Conservation (phyloP, 768 basidiomycete genomes). For the Lactarius vividus region DNA sequence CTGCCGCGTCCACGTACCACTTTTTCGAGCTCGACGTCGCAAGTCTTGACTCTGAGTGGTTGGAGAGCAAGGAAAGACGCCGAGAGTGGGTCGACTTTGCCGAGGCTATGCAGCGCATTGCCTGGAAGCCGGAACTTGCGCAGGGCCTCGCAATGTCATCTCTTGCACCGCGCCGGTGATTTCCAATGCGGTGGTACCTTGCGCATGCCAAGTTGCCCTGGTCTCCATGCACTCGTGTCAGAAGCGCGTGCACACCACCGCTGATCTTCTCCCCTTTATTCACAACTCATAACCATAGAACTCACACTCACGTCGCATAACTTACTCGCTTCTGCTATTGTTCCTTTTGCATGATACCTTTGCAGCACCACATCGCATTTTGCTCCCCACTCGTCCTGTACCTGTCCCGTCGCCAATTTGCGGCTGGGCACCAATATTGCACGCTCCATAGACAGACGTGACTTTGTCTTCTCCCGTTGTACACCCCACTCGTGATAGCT, state of each 20-base stretch:
- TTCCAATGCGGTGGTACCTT: constrained; percentile 5
- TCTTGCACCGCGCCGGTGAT: constrained; percentile 55
- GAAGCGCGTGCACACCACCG: constrained; percentile 8
- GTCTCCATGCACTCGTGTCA: constrained; percentile 1
- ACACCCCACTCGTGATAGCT: constrained; percentile 14
- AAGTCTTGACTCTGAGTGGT: constrained; percentile 74
- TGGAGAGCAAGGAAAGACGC: constrained; percentile 73
- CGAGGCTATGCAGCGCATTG: constrained; percentile 68
- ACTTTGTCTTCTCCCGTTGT: constrained; percentile 19
- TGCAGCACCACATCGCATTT: constrained; percentile 20
- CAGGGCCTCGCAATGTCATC: constrained; percentile 73
- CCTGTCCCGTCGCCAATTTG: constrained; percentile 5
- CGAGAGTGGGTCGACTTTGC: constrained; percentile 89
- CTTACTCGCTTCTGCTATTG: constrained; percentile 26
- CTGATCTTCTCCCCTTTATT: background rate
- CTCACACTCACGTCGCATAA: constrained; percentile 23
- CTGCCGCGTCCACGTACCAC: constrained; percentile 79
- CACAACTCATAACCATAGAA: constrained; percentile 20
- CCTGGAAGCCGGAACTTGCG: constrained; percentile 84
- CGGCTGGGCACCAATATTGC: background rate
- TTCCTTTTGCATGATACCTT: constrained; percentile 24
- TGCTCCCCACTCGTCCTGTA: constrained; percentile 9
- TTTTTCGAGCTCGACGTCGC: constrained; percentile 88
- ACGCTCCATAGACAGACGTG: constrained; percentile 12
- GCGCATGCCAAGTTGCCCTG: background rate